Conservation (phyloP, 75 land plant genomes). For the Pinus tabuliformis region DNA sequence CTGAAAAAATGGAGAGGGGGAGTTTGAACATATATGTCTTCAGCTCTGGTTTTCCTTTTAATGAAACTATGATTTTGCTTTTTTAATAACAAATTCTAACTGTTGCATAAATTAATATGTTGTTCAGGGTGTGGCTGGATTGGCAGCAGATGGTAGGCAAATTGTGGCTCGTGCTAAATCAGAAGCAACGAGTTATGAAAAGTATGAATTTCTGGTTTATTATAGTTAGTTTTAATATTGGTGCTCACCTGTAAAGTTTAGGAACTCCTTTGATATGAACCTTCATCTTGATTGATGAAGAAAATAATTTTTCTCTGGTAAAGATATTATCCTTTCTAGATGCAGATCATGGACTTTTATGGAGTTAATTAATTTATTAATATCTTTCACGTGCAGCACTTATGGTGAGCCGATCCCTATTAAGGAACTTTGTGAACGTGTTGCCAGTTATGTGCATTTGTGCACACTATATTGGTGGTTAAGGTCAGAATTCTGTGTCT, state of each 20-base stretch:
- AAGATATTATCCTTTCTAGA: not conserved
- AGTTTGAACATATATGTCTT: not conserved
- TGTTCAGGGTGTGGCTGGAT: conserved; percentile 90
- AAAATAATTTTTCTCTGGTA: not conserved
- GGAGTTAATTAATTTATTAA: not conserved
- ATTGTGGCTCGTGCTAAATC: conserved; percentile 89
- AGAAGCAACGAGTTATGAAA: conserved; percentile 79
- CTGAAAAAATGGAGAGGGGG: not conserved
- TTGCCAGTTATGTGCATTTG: conserved; percentile 96
- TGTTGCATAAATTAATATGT: not conserved
- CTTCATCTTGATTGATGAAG: not conserved
- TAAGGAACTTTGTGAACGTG: conserved; percentile 92
- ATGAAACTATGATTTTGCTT: not conserved
- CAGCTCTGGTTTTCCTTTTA: not conserved
- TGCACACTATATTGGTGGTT: conserved; percentile 99
- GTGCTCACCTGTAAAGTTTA: not conserved
- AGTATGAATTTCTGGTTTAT: conserved; percentile 13
- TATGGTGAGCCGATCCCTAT: conserved; percentile 94
- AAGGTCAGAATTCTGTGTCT: conserved; percentile 38
- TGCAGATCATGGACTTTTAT: not conserved
- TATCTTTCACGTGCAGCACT: conserved; percentile 40
- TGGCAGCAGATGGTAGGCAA: conserved; percentile 98
- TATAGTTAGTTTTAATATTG: not conserved
- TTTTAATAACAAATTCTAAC: not conserved
- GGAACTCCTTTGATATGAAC: conserved; percentile 1